These are phyloP conservation scores for Sordariomycetes sp. DNA, from an alignment of 2,329 filamentous ascomycete species.

Conservation along the genomic window DNA sequence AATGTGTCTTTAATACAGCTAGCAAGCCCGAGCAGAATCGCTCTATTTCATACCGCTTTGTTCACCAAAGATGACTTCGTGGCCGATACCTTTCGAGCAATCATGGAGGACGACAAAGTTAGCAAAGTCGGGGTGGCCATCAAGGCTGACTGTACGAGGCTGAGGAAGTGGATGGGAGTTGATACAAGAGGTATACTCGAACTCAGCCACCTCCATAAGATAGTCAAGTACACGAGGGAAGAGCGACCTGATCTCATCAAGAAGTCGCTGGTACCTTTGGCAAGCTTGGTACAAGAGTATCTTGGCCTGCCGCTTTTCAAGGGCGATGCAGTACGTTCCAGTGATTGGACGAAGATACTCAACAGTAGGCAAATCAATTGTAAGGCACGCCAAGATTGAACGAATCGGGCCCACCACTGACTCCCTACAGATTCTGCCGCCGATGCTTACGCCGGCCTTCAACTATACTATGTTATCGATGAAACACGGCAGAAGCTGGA, in stretches of 20 bases:
- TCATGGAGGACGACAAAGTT: slow-evolving; percentile 63
- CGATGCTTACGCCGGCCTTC: slow-evolving; percentile 72
- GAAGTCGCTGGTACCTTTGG: slow-evolving; percentile 56
- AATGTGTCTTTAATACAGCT: slow-evolving; percentile 80
- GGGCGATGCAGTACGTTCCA: slow-evolving; percentile 56
- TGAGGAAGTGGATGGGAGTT: slow-evolving; percentile 58
- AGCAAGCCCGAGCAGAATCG: slow-evolving; percentile 67
- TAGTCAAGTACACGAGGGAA: slow-evolving; percentile 57
- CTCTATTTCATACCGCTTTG: slow-evolving; percentile 70
- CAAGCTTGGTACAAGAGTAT: slow-evolving; percentile 60
- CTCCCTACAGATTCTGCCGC: slow-evolving; percentile 60
- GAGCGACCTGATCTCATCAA: slow-evolving; percentile 50
- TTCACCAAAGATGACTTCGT: slow-evolving; percentile 51
- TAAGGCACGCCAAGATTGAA: slow-evolving; percentile 32
- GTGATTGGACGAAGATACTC: slow-evolving; percentile 64
- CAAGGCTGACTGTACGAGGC: slow-evolving; percentile 57
- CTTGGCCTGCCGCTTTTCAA: slow-evolving; percentile 71
- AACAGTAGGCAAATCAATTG: slow-evolving; percentile 56
- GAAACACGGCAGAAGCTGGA: slow-evolving; percentile 54
- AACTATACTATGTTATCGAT: slow-evolving; percentile 66
- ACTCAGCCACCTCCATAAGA: slow-evolving; percentile 70
- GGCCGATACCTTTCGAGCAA: slow-evolving; percentile 57
- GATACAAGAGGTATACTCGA: slow-evolving; percentile 63
- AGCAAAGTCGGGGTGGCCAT: slow-evolving; percentile 73
- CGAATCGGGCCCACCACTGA: background rate